Evolutionary conservation across 768 basidiomycete species (phyloP).

Genomic region (Collybia sp.): DNA sequence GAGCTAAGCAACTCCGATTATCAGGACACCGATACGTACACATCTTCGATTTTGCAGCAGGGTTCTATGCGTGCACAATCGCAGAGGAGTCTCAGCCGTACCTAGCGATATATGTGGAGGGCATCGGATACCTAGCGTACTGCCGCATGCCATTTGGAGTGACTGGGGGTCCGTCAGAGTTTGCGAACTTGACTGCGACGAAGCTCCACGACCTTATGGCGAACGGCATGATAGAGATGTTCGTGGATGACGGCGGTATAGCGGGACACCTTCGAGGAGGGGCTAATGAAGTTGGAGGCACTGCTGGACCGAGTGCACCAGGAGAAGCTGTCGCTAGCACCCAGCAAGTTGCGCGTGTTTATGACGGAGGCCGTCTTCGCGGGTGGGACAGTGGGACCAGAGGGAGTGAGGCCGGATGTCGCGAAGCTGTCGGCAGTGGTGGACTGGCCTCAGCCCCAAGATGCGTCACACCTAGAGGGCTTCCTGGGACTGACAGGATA

Average conservation of each 20-base stretch:
- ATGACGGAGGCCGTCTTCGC: no score
- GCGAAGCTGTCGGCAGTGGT: conserved; percentile 21
- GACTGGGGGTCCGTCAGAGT: conserved; percentile 30
- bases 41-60: conserved; percentile 30
- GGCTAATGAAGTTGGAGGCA: conserved; percentile 13
- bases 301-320: conserved; percentile 21
- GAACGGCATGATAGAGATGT: conserved; percentile 23
- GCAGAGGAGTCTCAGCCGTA: no score
- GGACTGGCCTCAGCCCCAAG: conserved; percentile 19
- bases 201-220: conserved; percentile 18
- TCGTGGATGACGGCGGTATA: conserved; percentile 33
- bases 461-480: conserved; percentile 19
- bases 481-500: conserved; percentile 27
- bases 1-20: conserved; percentile 26
- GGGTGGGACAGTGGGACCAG: conserved; percentile 20
- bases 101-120: no score
- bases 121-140: no score
- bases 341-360: conserved; percentile 21
- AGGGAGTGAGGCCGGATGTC: conserved; percentile 25
- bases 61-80: no score
- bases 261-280: conserved; percentile 24
- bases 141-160: conserved; percentile 33
- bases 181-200: conserved; percentile 21
- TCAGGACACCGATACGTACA: conserved; percentile 24
- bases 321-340: conserved; percentile 23